Conservation (phyloP, 2,329 filamentous ascomycete species). For the Plenodomus biglobosus region DNA sequence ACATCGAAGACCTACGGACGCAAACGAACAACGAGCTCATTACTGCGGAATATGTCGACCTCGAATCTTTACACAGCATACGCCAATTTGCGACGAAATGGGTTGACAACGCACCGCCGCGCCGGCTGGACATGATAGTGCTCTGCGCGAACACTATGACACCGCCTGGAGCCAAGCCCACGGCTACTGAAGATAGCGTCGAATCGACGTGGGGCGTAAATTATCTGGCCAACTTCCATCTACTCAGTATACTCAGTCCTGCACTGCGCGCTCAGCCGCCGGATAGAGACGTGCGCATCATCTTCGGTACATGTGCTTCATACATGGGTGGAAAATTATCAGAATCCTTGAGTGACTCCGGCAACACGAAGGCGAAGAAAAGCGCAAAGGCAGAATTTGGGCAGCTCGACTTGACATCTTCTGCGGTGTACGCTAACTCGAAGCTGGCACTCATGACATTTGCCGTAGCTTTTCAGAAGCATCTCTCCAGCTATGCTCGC, state of each 20-base stretch:
- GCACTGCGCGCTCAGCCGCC: constrained; percentile 88
- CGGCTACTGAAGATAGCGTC: constrained; percentile 73
- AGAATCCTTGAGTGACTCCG: constrained; percentile 51
- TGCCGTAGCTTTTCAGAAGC: constrained; percentile 87
- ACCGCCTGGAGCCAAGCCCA: constrained; percentile 62
- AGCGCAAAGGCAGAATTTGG: constrained; percentile 21
- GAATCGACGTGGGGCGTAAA: constrained; percentile 94
- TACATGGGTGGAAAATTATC: constrained; percentile 78
- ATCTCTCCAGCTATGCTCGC: constrained; percentile 79
- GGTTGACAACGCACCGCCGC: constrained; percentile 91
- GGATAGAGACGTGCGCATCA: constrained; percentile 86
- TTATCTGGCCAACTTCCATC: constrained; percentile 92
- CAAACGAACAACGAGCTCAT: constrained; percentile 81
- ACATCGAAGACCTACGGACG: constrained; percentile 81
- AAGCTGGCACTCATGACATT: constrained; percentile 84
- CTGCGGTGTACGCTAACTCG: constrained; percentile 52
- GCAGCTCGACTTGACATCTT: constrained; percentile 47
- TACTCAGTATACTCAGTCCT: constrained; percentile 86
- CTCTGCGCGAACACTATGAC: constrained; percentile 80
- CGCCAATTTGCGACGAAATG: constrained; percentile 94
- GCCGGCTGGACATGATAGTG: constrained; percentile 86
- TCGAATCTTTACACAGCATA: constrained; percentile 84
- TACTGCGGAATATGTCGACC: constrained; percentile 92
- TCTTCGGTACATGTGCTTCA: constrained; percentile 83
- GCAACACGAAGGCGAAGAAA: constrained; percentile 61